These are phyloP conservation scores for Paecilomyces formosus DNA, from an alignment of 2,329 filamentous ascomycete genomes.

Conservation along the genomic window DNA sequence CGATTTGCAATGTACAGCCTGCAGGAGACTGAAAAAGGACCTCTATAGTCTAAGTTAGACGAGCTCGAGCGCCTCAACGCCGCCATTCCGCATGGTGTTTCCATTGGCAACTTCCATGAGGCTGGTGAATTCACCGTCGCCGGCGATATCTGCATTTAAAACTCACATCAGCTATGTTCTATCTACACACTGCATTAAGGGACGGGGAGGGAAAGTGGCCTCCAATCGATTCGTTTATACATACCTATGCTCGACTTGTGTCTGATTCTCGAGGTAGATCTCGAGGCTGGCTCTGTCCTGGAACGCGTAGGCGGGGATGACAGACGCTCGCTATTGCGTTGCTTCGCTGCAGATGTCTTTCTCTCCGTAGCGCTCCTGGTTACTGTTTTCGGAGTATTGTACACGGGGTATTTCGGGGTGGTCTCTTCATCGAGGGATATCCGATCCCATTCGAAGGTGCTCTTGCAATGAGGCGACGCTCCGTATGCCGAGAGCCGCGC, in stretches of 20 bases:
- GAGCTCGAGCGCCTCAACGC: not conserved
- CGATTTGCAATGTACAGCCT: not conserved
- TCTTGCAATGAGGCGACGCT: not conserved
- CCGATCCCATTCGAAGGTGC: not conserved
- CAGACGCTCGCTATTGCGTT: not conserved
- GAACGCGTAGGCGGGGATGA: not conserved
- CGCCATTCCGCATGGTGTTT: not conserved
- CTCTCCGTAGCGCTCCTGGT: not conserved
- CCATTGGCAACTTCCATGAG: not conserved
- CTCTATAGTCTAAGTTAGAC: not conserved
- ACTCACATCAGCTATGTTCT: not conserved
- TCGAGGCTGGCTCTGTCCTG: not conserved
- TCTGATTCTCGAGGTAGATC: not conserved
- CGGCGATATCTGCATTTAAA: not conserved
- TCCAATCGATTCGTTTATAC: not conserved
- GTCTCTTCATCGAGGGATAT: not conserved
- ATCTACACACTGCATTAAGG: too few species aligned
- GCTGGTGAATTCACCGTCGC: not conserved
- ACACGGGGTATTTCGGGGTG: not conserved
- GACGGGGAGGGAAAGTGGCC: too few species aligned
- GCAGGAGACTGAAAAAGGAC: not conserved
- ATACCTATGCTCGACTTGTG: not conserved
- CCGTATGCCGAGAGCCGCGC: not conserved
- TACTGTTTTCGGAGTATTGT: not conserved
- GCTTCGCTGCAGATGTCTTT: not conserved